A percentile compares a stretch with the other conserved stretches of the same genome.
These are phyloP conservation scores for Talaromyces sp. DNA, from an alignment of 2,329 filamentous ascomycete genomes.

Conservation along the genomic window DNA sequence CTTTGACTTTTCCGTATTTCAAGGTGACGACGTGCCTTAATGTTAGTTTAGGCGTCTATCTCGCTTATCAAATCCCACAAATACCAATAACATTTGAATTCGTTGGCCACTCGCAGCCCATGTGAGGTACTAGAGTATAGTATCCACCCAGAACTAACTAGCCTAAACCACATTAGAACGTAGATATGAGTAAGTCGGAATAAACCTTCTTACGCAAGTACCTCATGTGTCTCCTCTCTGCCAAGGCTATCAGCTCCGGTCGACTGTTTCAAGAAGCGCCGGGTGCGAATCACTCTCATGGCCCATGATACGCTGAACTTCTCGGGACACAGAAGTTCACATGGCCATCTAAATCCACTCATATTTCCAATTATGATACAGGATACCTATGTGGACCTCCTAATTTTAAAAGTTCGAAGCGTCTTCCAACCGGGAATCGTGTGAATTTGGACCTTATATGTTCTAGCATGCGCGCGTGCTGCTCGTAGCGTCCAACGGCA, in stretches of 20 bases:
- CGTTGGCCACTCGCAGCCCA: neutral
- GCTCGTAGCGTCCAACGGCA: slow-evolving; percentile 1
- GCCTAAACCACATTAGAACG: no score
- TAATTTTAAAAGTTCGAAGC: neutral
- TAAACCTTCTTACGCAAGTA: no score
- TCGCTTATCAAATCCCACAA: neutral
- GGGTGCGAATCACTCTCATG: no score
- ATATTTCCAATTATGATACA: neutral
- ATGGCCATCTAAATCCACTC: no score
- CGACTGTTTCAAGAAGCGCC: no score
- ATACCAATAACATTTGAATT: neutral
- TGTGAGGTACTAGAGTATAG: neutral
- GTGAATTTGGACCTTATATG: slow-evolving; percentile 6
- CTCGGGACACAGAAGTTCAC: no score
- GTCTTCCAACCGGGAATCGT: slow-evolving; percentile 1
- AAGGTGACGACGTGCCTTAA: neutral
- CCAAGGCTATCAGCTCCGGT: no score
- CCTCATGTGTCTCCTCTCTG: no score
- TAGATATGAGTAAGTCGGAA: no score
- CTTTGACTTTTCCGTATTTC: neutral
- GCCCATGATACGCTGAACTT: no score
- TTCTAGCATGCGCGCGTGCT: neutral
- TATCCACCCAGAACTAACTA: no score
- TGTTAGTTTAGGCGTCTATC: neutral
- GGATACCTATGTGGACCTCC: neutral